A percentile compares a stretch with the other conserved stretches of the same genome.
phyloP scores from a whole-genome alignment of 1,284 basidiomycete species.

The Pseudozyma sp. region DNA sequence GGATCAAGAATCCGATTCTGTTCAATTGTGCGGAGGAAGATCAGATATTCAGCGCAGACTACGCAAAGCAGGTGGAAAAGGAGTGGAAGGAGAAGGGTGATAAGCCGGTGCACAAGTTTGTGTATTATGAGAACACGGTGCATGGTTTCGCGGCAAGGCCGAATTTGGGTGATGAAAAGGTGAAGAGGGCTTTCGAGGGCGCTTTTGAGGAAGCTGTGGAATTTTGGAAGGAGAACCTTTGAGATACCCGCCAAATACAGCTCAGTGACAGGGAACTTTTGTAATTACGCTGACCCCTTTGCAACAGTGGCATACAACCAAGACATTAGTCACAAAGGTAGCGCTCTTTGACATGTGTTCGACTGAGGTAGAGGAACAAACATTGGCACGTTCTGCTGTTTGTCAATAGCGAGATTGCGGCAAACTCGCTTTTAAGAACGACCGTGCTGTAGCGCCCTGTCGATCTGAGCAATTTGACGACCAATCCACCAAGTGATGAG shows the following conservation, averaged over 20 bases:
- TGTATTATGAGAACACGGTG: constrained; percentile 73
- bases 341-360: too few relatives aligned
- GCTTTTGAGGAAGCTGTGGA: constrained; percentile 34
- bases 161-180: constrained; percentile 71
- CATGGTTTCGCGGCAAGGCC: constrained; percentile 76
- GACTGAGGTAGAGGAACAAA: too few relatives aligned
- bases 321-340: too few relatives aligned
- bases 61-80: constrained; percentile 71
- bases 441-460: too few relatives aligned
- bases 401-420: too few relatives aligned
- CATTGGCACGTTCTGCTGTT: too few relatives aligned
- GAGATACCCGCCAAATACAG: neutral
- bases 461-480: neutral
- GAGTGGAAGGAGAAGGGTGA: constrained; percentile 71
- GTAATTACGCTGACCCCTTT: too few relatives aligned
- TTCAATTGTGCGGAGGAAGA: constrained; percentile 77
- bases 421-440: too few relatives aligned
- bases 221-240: constrained; percentile 43
- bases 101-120: constrained; percentile 74
- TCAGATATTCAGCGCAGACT: constrained; percentile 70
- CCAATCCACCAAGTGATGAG: constrained; percentile 9
- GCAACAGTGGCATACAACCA: too few relatives aligned
- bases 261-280: too few relatives aligned
- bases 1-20: constrained; percentile 73
- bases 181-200: constrained; percentile 74